Evolutionary conservation across 345 rosid genomes (phyloP), one percentile per base, ranked within the genome.

Genomic region (Triadica sebifera): DNA sequence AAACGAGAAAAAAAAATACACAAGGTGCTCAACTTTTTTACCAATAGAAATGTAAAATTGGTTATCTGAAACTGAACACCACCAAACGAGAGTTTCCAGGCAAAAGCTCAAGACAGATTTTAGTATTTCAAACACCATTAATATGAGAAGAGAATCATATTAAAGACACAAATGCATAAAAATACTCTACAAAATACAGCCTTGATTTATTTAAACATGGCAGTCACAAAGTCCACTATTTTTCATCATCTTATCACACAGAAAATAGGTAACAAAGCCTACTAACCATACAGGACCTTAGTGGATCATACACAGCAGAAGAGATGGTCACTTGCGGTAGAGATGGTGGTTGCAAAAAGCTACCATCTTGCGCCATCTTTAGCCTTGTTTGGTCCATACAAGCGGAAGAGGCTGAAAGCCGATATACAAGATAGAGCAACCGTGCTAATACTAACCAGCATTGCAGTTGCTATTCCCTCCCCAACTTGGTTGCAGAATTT

Each of bases 331-430:
- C 53, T 50, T 16, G 29, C 47, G 4, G 6, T 37, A 20, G 20
- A 52, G 15, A 19, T 19, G 16, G 63, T 5, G 20, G 57, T 4
- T n/a, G 8, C 49, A 5, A 3, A 50, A 61, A 57, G 19, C 77
- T 81, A 83, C 90, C 84, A 80, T 60, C 85, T 77, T 4, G 79
- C 55, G 12, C 62, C 50, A 57, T 67, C 76, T 74, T 76, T 80
- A 45, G 41, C 61, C 70, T 80, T 87, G 75, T 62, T 77, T 52
- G 84, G 76, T 0, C 95, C 90, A 16, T 88, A 95, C 84, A 91
- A 78, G 1, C 98, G 93, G 77, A 95, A 95, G 66, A 95, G 93
- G 70, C 91, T 72, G 80, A 91, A 95, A 6, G 97, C 91, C 0
- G 99, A 95, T 6, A 93, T 76, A 68, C 85, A 82, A 8, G 98